Evolutionary conservation across 2,329 filamentous ascomycete genomes (phyloP).

Genomic region (Cytospora paraplurivora): DNA sequence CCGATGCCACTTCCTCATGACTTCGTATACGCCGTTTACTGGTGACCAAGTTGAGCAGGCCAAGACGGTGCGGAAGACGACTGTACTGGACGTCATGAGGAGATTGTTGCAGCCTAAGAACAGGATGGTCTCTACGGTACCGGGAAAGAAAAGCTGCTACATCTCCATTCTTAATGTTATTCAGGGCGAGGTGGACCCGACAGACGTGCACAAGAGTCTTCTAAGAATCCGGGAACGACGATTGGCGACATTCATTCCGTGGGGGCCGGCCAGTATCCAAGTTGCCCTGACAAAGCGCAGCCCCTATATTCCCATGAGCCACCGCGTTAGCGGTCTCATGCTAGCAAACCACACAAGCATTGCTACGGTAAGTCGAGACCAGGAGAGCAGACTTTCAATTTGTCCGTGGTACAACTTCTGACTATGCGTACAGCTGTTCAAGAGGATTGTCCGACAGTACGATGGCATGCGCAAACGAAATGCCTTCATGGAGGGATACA

Average conservation of each 20-base stretch:
- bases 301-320: conserved; percentile 90
- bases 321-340: conserved; percentile 95
- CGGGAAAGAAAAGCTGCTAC: conserved; percentile 97
- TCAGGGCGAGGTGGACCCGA: conserved; percentile 96
- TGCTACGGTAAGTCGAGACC: conserved; percentile 65
- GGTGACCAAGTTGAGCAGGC: conserved; percentile 95
- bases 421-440: conserved; percentile 68
- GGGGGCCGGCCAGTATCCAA: conserved; percentile 97
- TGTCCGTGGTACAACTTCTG: conserved; percentile 7
- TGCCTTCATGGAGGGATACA: conserved; percentile 94
- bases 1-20: conserved; percentile 97
- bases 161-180: conserved; percentile 99
- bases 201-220: conserved; percentile 97
- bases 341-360: conserved; percentile 97
- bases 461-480: conserved; percentile 94
- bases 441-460: conserved; percentile 89
- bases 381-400: neutral
- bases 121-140: conserved; percentile 95
- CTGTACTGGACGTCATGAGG: conserved; percentile 96
- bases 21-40: conserved; percentile 96
- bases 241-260: conserved; percentile 95
- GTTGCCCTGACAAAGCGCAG: conserved; percentile 96
- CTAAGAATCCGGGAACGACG: conserved; percentile 92
- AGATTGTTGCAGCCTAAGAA: conserved; percentile 96
- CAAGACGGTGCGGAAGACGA: conserved; percentile 97